phyloP scores from a whole-genome alignment of 805 yeast genomes.

The Wickerhamiella shivajii region DNA sequence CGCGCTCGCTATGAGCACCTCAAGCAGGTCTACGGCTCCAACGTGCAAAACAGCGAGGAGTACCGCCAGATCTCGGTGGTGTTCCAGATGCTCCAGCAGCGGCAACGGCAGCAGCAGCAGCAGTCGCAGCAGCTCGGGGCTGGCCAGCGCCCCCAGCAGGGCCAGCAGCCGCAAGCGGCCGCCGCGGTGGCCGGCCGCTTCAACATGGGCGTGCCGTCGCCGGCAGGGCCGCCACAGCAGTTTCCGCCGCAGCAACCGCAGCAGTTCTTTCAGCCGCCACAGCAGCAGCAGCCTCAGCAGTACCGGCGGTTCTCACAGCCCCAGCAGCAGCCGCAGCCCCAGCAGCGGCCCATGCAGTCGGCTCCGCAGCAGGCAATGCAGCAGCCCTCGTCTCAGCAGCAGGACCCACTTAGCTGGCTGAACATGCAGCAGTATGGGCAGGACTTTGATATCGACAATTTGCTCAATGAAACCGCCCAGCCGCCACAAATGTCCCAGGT shows the following conservation, averaged over 20 bases:
- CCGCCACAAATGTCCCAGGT: not conserved
- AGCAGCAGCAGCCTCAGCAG: constrained; percentile 4
- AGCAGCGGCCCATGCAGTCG: not conserved
- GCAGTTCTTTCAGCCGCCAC: constrained; percentile 6
- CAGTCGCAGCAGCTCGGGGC: constrained; percentile 15
- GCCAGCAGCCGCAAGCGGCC: constrained; percentile 8
- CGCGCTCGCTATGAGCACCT: constrained; percentile 19
- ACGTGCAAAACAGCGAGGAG: constrained; percentile 19
- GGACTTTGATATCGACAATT: constrained; percentile 2
- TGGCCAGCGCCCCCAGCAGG: constrained; percentile 13
- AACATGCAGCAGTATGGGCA: constrained; percentile 1
- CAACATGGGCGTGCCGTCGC: too few relatives aligned
- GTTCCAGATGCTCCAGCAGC: constrained; percentile 13
- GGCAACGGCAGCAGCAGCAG: constrained; percentile 12
- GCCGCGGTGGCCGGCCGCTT: too few relatives aligned
- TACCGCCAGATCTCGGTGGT: constrained; percentile 16
- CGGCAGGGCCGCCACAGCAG: constrained; percentile 4
- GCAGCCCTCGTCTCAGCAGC: constrained; percentile 10
- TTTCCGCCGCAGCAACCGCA: constrained; percentile 8
- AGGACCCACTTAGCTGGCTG: constrained; percentile 4
- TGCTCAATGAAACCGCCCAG: not conserved
- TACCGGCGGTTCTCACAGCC: constrained; percentile 1
- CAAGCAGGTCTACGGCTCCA: constrained; percentile 18
- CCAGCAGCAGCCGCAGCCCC: not conserved
- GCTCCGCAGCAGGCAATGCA: constrained; percentile 12